These are phyloP conservation scores for Calonectria multiphialidica DNA, from an alignment of 2,329 filamentous ascomycete species.

Conservation along the genomic window DNA sequence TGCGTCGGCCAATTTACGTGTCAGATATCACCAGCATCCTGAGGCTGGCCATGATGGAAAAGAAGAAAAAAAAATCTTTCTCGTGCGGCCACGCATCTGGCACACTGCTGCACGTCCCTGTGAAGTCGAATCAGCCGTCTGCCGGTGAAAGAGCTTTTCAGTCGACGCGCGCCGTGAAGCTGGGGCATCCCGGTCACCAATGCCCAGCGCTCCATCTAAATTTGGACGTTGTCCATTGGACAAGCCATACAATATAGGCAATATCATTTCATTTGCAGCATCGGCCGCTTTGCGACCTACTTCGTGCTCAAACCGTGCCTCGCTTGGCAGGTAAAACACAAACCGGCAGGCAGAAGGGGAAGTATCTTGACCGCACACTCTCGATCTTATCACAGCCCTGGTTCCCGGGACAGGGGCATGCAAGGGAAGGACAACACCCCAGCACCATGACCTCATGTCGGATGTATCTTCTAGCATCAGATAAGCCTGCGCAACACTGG, in stretches of 20 bases:
- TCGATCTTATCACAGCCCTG: background rate
- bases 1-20: slow-evolving; percentile 2
- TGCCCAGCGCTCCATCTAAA: background rate
- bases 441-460: background rate
- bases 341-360: slow-evolving; percentile 3
- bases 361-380: background rate
- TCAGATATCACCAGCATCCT: slow-evolving; percentile 12
- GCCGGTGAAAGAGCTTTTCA: slow-evolving; percentile 6
- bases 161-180: background rate
- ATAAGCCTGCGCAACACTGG: background rate
- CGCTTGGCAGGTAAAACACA: background rate
- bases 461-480: background rate
- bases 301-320: background rate
- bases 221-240: background rate
- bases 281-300: background rate
- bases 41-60: background rate
- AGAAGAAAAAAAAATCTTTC: background rate
- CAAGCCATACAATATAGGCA: background rate
- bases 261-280: background rate
- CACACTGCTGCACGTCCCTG: background rate
- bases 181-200: slow-evolving; percentile 13
- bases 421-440: background rate
- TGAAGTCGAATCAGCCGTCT: background rate
- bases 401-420: background rate
- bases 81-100: background rate